Conservation (phyloP, 2,329 filamentous ascomycete genomes). For the Ascomycota sp. region DNA sequence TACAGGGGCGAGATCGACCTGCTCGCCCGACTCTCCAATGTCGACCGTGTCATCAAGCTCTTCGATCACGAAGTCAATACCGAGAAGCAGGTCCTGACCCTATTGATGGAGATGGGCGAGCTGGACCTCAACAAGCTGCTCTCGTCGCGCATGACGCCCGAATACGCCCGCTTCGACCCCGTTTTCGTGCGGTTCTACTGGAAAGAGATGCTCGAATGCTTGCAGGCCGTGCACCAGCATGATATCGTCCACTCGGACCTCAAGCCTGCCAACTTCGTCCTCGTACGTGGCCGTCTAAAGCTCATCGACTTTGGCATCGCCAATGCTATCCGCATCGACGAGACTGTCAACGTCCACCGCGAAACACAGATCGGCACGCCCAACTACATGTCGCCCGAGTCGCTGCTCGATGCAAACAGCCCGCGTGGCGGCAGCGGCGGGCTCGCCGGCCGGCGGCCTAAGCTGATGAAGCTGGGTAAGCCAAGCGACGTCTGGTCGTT, state of each 20-base stretch:
- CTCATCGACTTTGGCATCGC: conserved; percentile 97
- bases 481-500: conserved; percentile 90
- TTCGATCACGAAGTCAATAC: conserved; percentile 88
- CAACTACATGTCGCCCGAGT: conserved; percentile 97
- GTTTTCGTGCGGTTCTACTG: conserved; percentile 93
- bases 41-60: conserved; percentile 74
- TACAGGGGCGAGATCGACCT: conserved; percentile 94
- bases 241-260: conserved; percentile 94
- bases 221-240: conserved; percentile 66
- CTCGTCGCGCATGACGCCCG: conserved; percentile 45
- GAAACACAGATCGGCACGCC: conserved; percentile 89
- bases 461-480: conserved; percentile 87
- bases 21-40: conserved; percentile 55
- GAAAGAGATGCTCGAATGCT: conserved; percentile 97
- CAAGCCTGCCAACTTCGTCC: conserved; percentile 90
- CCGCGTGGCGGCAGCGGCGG: conserved; percentile 25
- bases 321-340: conserved; percentile 83
- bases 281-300: conserved; percentile 76
- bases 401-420: conserved; percentile 67
- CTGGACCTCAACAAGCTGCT: conserved; percentile 77
- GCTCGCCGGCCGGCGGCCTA: conserved; percentile 23
- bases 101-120: conserved; percentile 95
- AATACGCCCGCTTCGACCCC: conserved; percentile 58
- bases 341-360: conserved; percentile 92
- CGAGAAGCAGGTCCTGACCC: conserved; percentile 67